Base-by-base conservation (phyloP, 768 basidiomycete species). In the Chalciporus chontae region DNA sequence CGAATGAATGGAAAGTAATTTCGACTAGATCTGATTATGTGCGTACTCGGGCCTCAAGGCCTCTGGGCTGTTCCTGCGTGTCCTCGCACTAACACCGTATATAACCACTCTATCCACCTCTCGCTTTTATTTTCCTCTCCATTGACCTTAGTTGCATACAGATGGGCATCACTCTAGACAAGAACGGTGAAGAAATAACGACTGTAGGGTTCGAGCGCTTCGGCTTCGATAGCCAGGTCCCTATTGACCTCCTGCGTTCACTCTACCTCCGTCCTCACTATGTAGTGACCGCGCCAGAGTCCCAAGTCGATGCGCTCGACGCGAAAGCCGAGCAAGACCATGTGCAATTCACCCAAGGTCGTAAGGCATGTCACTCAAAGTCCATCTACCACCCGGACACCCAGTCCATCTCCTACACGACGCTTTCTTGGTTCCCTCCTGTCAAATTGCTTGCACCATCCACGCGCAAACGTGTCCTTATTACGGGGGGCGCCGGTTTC, bases 401-500 rank as follows among this genome's bases (percentile, higher is more conserved):
- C 21, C 79, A 85, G 56, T 80, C 87, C 32, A 93, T 96, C 68
- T 90, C 94, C 38, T 97, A 94, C 71, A 90, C 91, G 41, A 92
- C 93, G 21, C 80, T 95, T 49, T 84, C 88, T 47, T 85, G 90
- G 39, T 99, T 94, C 69, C 90, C 94, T 9, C 92, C 95, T 4
- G 94, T 99, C 52, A 90, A 82, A 61, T 82, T 94, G 42, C 81
- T 99, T 41, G 69, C 90, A 9, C 82, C 88, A 18, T 75, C 83
- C 2, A 68, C 73, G 53, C 83, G 92, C 61, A 96, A 95, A 72
- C 87, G 95, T 51, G 74, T 98, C 59, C 81, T 99, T 36, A 87
- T 97, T 59, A 98, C 95, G 18, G 95, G 95, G 51, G 95, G 96
- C 37, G 96, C 95, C 32, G 96, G 96, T n/a, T 99, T 99, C 69